phyloP scores from a whole-genome alignment of 345 rosid species.

The Brassica juncea region DNA sequence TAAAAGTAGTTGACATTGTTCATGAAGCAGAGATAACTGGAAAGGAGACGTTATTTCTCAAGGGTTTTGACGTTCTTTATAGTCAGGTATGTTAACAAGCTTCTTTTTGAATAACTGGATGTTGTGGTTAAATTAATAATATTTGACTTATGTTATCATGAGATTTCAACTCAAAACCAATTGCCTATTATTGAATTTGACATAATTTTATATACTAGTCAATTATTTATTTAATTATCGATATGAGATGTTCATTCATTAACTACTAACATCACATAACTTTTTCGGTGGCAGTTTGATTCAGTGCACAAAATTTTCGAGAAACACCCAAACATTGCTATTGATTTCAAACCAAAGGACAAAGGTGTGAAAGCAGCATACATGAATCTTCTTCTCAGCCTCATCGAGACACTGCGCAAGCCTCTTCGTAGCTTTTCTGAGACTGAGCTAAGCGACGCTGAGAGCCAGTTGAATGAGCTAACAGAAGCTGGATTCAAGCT shows the following conservation, averaged over 20 bases:
- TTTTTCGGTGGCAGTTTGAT: neutral
- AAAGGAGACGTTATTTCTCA: neutral
- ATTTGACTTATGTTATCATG: neutral
- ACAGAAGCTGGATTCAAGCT: neutral
- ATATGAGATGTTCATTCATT: neutral
- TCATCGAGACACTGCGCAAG: constrained; percentile 1
- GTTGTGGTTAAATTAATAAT: neutral
- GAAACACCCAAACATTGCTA: neutral
- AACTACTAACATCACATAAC: neutral
- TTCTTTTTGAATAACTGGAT: neutral
- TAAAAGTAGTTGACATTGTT: neutral
- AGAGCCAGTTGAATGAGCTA: constrained; percentile 4
- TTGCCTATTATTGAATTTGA: neutral
- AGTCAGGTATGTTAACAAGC: constrained; percentile 16
- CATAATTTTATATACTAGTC: neutral
- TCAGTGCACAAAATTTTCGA: neutral
- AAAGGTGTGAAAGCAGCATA: constrained; percentile 3
- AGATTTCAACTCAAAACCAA: neutral
- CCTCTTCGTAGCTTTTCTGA: neutral
- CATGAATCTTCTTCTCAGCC: constrained; percentile 4
- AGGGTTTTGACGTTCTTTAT: neutral
- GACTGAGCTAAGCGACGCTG: neutral
- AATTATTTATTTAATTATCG: neutral
- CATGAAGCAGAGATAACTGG: neutral
- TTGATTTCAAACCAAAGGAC: constrained; percentile 3